Conservation (phyloP, 2,329 filamentous ascomycete genomes). For the Ophiocordyceps camponoti-rufipedis region DNA sequence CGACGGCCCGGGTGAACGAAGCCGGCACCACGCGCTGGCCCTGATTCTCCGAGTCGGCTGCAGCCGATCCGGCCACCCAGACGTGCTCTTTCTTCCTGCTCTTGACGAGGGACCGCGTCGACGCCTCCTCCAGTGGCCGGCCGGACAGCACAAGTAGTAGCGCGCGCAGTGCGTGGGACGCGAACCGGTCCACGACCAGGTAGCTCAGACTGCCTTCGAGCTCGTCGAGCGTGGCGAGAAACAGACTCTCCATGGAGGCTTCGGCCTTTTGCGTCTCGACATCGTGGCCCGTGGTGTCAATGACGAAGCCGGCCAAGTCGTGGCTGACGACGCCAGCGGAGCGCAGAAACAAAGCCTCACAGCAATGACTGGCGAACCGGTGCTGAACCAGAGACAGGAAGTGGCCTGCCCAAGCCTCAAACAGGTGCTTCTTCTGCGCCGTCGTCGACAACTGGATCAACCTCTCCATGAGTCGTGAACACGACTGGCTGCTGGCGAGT, state of each 20-base stretch:
- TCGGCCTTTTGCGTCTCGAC: slow-evolving; percentile 27
- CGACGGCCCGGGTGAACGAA: slow-evolving; percentile 58
- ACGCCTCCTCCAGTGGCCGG: slow-evolving; percentile 51
- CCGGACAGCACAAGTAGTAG: slow-evolving; percentile 75
- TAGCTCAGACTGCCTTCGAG: slow-evolving; percentile 71
- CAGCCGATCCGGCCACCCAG: slow-evolving; percentile 35
- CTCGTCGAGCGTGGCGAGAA: slow-evolving; percentile 69
- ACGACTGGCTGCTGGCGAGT: slow-evolving; percentile 87
- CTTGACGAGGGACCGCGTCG: slow-evolving; percentile 58
- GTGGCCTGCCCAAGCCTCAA: slow-evolving; percentile 69
- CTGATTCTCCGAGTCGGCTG: slow-evolving; percentile 25
- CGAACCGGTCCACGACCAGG: slow-evolving; percentile 73
- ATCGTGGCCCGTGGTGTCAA: slow-evolving; percentile 23
- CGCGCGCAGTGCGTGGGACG: slow-evolving; percentile 77
- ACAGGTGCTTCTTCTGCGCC: slow-evolving; percentile 69
- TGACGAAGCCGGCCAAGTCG: slow-evolving; percentile 33
- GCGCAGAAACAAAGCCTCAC: slow-evolving; percentile 77
- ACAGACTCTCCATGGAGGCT: slow-evolving; percentile 65
- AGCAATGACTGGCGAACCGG: slow-evolving; percentile 93
- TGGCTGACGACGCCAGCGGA: slow-evolving; percentile 62
- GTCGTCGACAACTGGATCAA: slow-evolving; percentile 67
- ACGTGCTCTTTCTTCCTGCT: slow-evolving; percentile 88
- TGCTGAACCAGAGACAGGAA: slow-evolving; percentile 85
- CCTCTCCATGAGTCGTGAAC: slow-evolving; percentile 81
- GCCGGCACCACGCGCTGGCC: slow-evolving; percentile 47